phyloP scores from a whole-genome alignment of 306 rosid species.

The Vachellia collinsii region DNA sequence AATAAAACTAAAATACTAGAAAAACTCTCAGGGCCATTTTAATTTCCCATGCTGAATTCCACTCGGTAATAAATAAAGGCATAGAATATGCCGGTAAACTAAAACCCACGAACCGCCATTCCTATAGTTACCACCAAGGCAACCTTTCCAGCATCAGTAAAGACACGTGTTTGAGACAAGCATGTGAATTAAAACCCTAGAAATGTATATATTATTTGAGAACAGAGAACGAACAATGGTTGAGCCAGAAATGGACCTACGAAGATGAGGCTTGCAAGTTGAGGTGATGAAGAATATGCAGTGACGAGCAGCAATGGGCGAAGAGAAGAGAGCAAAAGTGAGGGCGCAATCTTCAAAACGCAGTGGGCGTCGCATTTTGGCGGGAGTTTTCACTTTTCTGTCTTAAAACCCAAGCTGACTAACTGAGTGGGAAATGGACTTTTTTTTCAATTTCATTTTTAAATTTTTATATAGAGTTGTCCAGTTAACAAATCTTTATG shows the following conservation, averaged over 20 bases:
- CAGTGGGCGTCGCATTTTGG: conserved; percentile 20
- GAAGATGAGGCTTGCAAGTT: background rate
- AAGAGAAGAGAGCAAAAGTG: background rate
- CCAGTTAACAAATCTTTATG: too few species aligned
- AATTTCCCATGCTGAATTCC: background rate
- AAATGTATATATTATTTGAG: background rate
- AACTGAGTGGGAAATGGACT: background rate
- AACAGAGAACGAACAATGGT: background rate
- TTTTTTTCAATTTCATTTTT: too few species aligned
- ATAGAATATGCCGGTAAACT: background rate
- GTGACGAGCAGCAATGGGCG: background rate
- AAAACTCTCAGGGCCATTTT: background rate
- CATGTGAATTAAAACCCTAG: conserved; percentile 20
- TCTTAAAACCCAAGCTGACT: too few species aligned
- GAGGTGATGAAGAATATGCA: background rate
- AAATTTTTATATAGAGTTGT: too few species aligned
- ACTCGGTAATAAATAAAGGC: background rate
- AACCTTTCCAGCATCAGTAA: background rate
- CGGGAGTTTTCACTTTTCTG: conserved; percentile 43
- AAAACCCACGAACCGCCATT: background rate
- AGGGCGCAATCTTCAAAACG: conserved; percentile 27
- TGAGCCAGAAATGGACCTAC: background rate
- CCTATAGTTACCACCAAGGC: background rate
- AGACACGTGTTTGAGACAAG: background rate
- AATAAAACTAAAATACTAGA: background rate